phyloP scores from a whole-genome alignment of 2,329 filamentous ascomycete species.

The Ophiosphaerella korrae region DNA sequence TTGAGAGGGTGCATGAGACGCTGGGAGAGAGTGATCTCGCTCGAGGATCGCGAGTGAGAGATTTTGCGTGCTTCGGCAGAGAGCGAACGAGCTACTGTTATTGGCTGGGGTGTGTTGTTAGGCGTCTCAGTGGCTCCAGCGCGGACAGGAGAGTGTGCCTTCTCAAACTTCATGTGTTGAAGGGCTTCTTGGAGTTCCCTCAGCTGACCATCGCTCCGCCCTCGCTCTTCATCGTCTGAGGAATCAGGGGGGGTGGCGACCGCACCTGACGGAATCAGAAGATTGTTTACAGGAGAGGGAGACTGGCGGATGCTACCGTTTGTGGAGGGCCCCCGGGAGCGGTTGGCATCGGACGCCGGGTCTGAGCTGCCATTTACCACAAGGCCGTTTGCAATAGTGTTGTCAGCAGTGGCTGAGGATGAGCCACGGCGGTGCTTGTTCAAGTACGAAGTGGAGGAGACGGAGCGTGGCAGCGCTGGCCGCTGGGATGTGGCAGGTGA shows the following conservation, averaged over 20 bases:
- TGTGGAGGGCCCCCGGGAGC: slow-evolving; percentile 39
- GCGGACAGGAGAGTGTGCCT: slow-evolving; percentile 62
- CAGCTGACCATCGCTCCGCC: slow-evolving; percentile 51
- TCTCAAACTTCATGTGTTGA: slow-evolving; percentile 73
- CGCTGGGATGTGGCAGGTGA: slow-evolving; percentile 45
- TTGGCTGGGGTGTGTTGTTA: slow-evolving; percentile 22
- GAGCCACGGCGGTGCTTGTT: slow-evolving; percentile 66
- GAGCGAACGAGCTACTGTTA: slow-evolving; percentile 44
- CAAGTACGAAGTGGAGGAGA: slow-evolving; percentile 65
- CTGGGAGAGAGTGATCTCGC: slow-evolving; percentile 59
- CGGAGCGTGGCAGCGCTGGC: slow-evolving; percentile 59
- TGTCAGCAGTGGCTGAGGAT: slow-evolving; percentile 48
- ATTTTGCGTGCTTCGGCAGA: slow-evolving; percentile 64
- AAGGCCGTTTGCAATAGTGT: slow-evolving; percentile 37
- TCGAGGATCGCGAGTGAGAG: slow-evolving; percentile 64
- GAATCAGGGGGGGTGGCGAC: slow-evolving; percentile 93
- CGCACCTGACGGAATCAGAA: slow-evolving; percentile 78
- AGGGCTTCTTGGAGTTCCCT: slow-evolving; percentile 81
- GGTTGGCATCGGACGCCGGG: slow-evolving; percentile 23
- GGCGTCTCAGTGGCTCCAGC: slow-evolving; percentile 24
- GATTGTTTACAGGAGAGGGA: slow-evolving; percentile 78
- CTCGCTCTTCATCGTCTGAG: slow-evolving; percentile 82
- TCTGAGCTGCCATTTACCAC: slow-evolving; percentile 27
- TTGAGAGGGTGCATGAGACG: slow-evolving; percentile 49
- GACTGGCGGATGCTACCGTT: slow-evolving; percentile 77